Evolutionary conservation across 352 stramenopile species (phyloP).

Genomic region (Globisporangium canariense): DNA sequence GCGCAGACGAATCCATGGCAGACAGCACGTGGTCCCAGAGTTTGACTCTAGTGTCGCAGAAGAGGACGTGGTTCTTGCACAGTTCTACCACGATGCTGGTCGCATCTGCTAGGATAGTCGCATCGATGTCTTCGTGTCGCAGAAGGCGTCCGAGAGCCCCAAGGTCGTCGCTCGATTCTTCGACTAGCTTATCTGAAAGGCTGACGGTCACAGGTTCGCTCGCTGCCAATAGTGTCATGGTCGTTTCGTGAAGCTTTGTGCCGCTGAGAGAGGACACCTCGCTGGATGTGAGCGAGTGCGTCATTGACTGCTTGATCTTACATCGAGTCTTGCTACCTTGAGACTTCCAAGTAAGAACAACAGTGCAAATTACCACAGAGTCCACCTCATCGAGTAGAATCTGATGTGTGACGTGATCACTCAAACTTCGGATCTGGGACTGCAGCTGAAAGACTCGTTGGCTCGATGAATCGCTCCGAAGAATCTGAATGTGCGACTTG

Average conservation of each 20-base stretch:
- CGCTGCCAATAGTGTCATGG: background rate
- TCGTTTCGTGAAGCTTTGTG: background rate
- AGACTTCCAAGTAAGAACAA: background rate
- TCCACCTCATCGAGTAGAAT: conserved; percentile 9
- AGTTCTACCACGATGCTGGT: conserved; percentile 26
- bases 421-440: background rate
- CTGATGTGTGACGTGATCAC: background rate
- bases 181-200: conserved; percentile 3
- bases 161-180: conserved; percentile 4
- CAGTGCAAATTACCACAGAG: background rate
- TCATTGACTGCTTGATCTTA: conserved; percentile 8
- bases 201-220: background rate
- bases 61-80: conserved; percentile 25
- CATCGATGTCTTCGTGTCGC: conserved; percentile 1
- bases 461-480: background rate
- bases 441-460: conserved; percentile 9
- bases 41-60: conserved; percentile 12
- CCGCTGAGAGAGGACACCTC: background rate
- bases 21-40: conserved; percentile 22
- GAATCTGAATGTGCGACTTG: conserved; percentile 7
- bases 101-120: conserved; percentile 12
- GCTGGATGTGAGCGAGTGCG: background rate
- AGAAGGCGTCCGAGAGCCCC: conserved; percentile 21
- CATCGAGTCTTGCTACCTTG: background rate
- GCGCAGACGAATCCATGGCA: conserved; percentile 10